Percentiles rank a stretch among this genome's conserved stretches.
phyloP scores from a whole-genome alignment of 768 basidiomycete genomes.

The Paxillus rubicundulus region DNA sequence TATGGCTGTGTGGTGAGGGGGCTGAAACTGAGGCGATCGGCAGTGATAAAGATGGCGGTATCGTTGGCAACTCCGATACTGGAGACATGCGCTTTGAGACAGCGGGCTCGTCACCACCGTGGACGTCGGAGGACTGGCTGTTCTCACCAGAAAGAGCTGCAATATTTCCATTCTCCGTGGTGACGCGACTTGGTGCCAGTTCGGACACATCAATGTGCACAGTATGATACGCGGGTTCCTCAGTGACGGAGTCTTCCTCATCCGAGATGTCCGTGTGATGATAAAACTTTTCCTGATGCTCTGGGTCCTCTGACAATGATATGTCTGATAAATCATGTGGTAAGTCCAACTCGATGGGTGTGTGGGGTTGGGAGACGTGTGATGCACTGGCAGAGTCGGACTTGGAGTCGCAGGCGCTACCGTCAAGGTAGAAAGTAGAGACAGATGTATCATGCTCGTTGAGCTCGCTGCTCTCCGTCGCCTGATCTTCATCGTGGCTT shows the following conservation, averaged over 20 bases:
- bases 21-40: conserved; percentile 20
- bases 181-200: conserved; percentile 26
- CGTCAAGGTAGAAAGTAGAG: conserved; percentile 58
- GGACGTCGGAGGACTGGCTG: not conserved
- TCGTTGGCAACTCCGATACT: conserved; percentile 19
- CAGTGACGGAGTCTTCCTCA: conserved; percentile 3
- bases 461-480: conserved; percentile 34
- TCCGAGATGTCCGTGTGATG: not conserved
- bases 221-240: conserved; percentile 33
- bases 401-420: conserved; percentile 18
- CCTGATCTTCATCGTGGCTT: conserved; percentile 22
- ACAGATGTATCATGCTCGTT: conserved; percentile 45
- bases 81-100: conserved; percentile 1
- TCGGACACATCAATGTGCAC: conserved; percentile 47
- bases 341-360: conserved; percentile 14
- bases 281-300: not conserved
- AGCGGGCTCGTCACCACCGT: not conserved
- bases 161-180: not conserved
- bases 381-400: conserved; percentile 16
- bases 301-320: conserved; percentile 21
- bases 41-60: conserved; percentile 32
- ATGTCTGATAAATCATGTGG: conserved; percentile 22
- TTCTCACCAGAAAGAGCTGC: not conserved
- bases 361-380: conserved; percentile 22
- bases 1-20: conserved; percentile 31